Evolutionary conservation across 2,329 filamentous ascomycete genomes (phyloP), one percentile per base, ranked within the genome.

Genomic region (Beauveria rudraprayagi): DNA sequence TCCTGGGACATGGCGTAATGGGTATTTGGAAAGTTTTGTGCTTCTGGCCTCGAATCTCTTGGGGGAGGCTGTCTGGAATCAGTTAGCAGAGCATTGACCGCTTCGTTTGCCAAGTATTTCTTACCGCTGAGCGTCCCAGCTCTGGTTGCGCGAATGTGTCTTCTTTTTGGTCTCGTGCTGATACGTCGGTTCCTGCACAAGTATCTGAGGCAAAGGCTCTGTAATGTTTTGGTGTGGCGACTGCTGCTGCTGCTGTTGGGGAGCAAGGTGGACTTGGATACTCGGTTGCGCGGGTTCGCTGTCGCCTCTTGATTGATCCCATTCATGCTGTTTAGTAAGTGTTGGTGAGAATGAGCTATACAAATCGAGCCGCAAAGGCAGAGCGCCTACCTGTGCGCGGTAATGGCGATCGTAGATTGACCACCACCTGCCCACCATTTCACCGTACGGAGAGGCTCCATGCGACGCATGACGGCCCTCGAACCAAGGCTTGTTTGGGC

Each of bases 391-490:
- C 64, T 77, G 69, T 67, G 72, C 71, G 65, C 83, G 81, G 71
- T 95, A 92, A 76, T 97, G 92, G 64, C 84, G 82, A 75, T 97
- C 93, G 71, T 96, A 96, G 47, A 96, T 89, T 50, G 91, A 85
- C 93, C 93, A 99, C 94, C 94, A 99, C 69, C 86, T 84, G 63
- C 86, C 88, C 47, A 92, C 77, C 78, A 97, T 87, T 75, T 97
- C 89, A 70, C 90, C 87, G 71, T 92, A 96, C 0, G 89, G 86
- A 2, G 81, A 81, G 52, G 77, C 76, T 37, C 83, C 83, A 53
- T 77, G 77, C 57, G 78, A 76, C 9, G 79, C 76, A 53, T 81
- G 70, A 66, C 87, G 81, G 43, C 86, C 86, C 63, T 84, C 76
- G 24, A 82, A 82, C 94, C 94, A 99, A 0, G 94, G 94, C 77